phyloP scores from a whole-genome alignment of 2,329 filamentous ascomycete species.

The Gremmenia infestans region DNA sequence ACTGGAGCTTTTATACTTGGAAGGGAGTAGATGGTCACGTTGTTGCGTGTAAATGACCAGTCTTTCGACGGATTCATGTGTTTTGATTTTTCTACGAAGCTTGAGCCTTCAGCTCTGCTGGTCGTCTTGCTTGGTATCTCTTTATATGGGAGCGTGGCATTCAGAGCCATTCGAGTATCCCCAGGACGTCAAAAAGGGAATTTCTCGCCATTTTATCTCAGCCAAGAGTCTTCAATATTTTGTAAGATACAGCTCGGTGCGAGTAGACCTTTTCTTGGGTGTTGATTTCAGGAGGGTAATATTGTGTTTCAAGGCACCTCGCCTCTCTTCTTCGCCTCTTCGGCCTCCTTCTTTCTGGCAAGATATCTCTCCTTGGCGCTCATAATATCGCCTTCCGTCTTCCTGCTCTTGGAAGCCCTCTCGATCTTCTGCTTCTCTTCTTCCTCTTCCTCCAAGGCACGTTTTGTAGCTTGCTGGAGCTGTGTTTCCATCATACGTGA shows the following conservation, averaged over 20 bases:
- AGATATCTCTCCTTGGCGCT: constrained; percentile 77
- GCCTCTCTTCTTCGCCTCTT: constrained; percentile 57
- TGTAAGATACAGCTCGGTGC: neutral
- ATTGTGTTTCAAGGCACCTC: constrained; percentile 8
- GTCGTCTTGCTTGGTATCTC: too few relatives aligned
- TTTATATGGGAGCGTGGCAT: too few relatives aligned
- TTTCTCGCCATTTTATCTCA: too few relatives aligned
- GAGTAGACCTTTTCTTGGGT: neutral
- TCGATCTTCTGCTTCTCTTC: constrained; percentile 58
- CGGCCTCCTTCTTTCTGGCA: constrained; percentile 69
- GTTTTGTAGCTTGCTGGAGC: constrained; percentile 66
- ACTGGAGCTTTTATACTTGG: too few relatives aligned
- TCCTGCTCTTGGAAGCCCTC: constrained; percentile 66
- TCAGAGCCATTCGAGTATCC: too few relatives aligned
- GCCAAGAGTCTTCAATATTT: too few relatives aligned
- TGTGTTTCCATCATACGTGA: constrained; percentile 75
- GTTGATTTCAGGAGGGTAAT: neutral
- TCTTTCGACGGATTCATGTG: too few relatives aligned
- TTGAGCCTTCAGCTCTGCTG: too few relatives aligned
- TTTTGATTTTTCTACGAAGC: too few relatives aligned
- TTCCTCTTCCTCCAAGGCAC: constrained; percentile 64
- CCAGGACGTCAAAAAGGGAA: too few relatives aligned
- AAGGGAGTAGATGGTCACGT: too few relatives aligned
- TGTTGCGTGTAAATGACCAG: too few relatives aligned
- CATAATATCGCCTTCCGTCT: constrained; percentile 71